Evolutionary conservation across 768 basidiomycete species (phyloP).

Genomic region (Mycena filopes): DNA sequence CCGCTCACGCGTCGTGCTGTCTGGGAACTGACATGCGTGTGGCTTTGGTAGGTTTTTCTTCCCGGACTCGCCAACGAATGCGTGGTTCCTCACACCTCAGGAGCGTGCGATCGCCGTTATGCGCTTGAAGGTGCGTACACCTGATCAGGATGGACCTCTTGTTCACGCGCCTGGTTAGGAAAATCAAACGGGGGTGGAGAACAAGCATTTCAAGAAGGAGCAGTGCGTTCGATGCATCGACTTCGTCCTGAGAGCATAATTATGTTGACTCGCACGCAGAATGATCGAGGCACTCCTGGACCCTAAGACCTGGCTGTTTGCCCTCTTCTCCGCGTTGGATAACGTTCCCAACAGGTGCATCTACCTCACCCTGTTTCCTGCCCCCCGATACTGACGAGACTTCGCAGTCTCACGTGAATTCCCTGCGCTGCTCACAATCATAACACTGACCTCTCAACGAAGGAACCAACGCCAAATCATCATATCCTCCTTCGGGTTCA

Average conservation of each 20-base stretch:
- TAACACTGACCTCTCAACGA: constrained; percentile 34
- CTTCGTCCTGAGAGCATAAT: background rate
- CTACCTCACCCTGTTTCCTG: no score
- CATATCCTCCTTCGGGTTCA: constrained; percentile 63
- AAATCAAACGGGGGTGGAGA: constrained; percentile 87
- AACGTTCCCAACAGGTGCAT: constrained; percentile 57
- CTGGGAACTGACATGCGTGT: no score
- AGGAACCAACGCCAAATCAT: constrained; percentile 63
- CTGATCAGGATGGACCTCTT: no score
- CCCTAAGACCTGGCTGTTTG: constrained; percentile 71
- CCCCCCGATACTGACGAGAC: no score
- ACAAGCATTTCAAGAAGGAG: no score
- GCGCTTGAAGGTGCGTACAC: constrained; percentile 61
- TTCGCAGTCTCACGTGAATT: constrained; percentile 11
- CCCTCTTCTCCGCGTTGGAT: constrained; percentile 58
- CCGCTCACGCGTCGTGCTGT: constrained; percentile 6
- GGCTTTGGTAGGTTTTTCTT: constrained; percentile 59
- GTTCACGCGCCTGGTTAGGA: constrained; percentile 46
- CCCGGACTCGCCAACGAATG: constrained; percentile 69
- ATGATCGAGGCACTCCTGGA: constrained; percentile 65
- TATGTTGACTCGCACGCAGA: constrained; percentile 38
- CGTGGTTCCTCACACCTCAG: constrained; percentile 65
- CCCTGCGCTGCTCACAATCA: background rate
- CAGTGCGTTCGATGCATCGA: constrained; percentile 71
- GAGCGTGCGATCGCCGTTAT: constrained; percentile 62